A percentile compares a stretch with the other conserved stretches of the same genome.
These are phyloP conservation scores for Capniomyces stellatus DNA, from an alignment of 371 early-diverging fungal species.

Conservation along the genomic window DNA sequence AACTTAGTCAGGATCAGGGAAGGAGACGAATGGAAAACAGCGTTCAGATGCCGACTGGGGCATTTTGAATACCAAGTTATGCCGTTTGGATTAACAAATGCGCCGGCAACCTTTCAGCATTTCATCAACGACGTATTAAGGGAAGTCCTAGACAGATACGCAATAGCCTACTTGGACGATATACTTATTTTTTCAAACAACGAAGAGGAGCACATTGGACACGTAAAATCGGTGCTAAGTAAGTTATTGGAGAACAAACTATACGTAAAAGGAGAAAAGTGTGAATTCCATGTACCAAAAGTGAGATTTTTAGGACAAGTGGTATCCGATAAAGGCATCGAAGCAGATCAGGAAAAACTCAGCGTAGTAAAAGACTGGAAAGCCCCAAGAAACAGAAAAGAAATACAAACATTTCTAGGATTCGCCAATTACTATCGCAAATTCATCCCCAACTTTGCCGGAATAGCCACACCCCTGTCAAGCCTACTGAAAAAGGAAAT, in stretches of 20 bases:
- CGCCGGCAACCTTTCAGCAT: conserved; percentile 5
- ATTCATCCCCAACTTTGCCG: conserved; percentile 15
- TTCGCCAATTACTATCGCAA: conserved; percentile 5
- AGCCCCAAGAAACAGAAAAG: conserved; percentile 3
- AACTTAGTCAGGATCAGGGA: conserved; percentile 12
- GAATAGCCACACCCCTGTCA: conserved; percentile 22
- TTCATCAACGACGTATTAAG: conserved; percentile 1
- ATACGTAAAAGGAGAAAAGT: conserved; percentile 30
- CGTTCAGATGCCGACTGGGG: conserved; percentile 22
- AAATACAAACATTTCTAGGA: conserved; percentile 4
- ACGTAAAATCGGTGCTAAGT: conserved; percentile 15
- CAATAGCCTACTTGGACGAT: conserved; percentile 7
- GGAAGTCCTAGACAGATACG: conserved; percentile 1
- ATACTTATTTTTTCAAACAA: conserved; percentile 5
- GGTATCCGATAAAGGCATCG: conserved; percentile 7
- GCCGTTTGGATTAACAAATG: conserved; percentile 25
- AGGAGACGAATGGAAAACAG: conserved; percentile 26
- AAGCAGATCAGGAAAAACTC: not conserved
- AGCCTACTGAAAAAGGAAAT: conserved; percentile 19
- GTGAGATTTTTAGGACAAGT: conserved; percentile 29
- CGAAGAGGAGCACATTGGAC: conserved; percentile 6
- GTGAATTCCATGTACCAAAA: conserved; percentile 21
- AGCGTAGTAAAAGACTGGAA: conserved; percentile 2
- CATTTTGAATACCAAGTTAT: conserved; percentile 24
- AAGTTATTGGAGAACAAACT: conserved; percentile 10